Base-by-base conservation (phyloP, 2,329 filamentous ascomycete genomes). In the Penicillium psychrosexuale region DNA sequence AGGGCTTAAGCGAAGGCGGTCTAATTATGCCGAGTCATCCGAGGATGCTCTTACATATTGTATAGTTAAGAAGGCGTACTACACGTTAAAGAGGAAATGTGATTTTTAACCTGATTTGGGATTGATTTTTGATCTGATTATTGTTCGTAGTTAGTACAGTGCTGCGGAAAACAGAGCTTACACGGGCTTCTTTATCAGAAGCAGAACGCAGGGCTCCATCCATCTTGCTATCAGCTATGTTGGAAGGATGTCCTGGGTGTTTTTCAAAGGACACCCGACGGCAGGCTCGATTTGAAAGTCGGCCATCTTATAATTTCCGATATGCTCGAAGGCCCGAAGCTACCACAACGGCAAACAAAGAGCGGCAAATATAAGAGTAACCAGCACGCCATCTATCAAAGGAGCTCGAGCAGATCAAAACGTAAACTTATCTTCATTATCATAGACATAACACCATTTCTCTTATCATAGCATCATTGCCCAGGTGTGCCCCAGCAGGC, bases 381-480 rank as follows among this genome's bases (percentile, higher is more conserved):
- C 46, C 13, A 40, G 13, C 12, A 40, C 11, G 12, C n/a, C 17
- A 37, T 50, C 47, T 42, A 49, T 28, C 13, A 43, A 28, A 30
- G 11, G 12, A 27, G 15, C 1, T 3, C 30, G 11, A 33, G 28
- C 33, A 28, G n/a, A 34, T 53, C 44, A 55, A 55, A 49, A 51
- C 51, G 12, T 44, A 51, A 62, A 59, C 56, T 61, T 61, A 43
- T 59, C 37, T 63, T 65, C 62, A 62, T 65, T 65, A 65, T 65
- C 60, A 64, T 64, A 55, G 55, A 44, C 56, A 60, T 61, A 53
- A 59, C 56, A 62, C 55, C 58, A 56, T 61, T 61, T 54, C 55
- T 65, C 61, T 47, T 65, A 63, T 65, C 62, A 47, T 65, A 64
- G 53, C 62, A 63, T 64, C 62, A 58, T 64, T 61, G 58, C 22